These are phyloP conservation scores for Kondoa malvinella DNA, from an alignment of 768 basidiomycete genomes.

Conservation along the genomic window DNA sequence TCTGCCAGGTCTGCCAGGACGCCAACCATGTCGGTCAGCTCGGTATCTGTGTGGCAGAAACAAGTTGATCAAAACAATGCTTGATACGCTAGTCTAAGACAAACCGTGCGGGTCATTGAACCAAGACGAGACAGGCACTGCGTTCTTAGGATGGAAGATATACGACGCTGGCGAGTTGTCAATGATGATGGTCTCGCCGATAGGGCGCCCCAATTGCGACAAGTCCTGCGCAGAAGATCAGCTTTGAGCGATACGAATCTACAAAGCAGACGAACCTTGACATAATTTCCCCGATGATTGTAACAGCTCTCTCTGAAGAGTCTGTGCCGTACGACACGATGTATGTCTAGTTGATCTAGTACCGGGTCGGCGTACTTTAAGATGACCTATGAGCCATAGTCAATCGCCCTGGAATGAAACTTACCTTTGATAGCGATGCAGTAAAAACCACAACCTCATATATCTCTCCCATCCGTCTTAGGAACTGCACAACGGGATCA, in stretches of 20 bases:
- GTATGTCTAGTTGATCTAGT: constrained; percentile 83
- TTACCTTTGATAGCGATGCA: constrained; percentile 87
- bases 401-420: no score
- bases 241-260: neutral
- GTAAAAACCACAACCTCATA: constrained; percentile 98
- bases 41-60: constrained; percentile 39
- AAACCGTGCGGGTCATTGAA: constrained; percentile 47
- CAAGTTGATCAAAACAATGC: neutral
- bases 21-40: constrained; percentile 75
- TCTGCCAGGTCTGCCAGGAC: constrained; percentile 74
- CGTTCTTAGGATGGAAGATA: constrained; percentile 98
- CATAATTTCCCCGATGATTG: constrained; percentile 96
- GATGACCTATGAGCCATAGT: no score
- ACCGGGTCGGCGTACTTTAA: constrained; percentile 95
- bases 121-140: constrained; percentile 97
- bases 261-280: constrained; percentile 49
- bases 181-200: constrained; percentile 85
- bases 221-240: constrained; percentile 48
- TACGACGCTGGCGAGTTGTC: constrained; percentile 99
- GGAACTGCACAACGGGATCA: constrained; percentile 40
- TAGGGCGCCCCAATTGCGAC: constrained; percentile 87
- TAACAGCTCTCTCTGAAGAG: constrained; percentile 97
- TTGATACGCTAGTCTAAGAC: neutral
- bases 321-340: constrained; percentile 80
- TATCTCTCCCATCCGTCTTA: constrained; percentile 95